Conservation (phyloP, 2,329 filamentous ascomycete genomes). For the Neonectria magnoliae region DNA sequence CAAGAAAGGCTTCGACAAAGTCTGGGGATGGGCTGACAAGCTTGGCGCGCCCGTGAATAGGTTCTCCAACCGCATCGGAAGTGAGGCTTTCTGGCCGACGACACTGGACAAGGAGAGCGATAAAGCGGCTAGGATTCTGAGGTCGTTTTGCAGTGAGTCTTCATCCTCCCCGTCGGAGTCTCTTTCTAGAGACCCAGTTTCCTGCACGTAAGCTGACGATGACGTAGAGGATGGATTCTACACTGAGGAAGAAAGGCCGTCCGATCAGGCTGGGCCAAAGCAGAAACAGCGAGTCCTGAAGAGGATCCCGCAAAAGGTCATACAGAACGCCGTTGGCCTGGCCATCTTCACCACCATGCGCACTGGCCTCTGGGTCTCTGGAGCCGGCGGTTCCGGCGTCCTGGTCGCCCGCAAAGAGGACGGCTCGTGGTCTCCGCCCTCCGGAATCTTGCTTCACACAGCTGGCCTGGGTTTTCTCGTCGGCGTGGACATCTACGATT, state of each 20-base stretch:
- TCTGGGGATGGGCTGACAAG: conserved; percentile 64
- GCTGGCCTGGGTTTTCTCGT: conserved; percentile 81
- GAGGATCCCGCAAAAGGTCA: conserved; percentile 66
- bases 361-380: conserved; percentile 72
- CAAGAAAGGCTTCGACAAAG: conserved; percentile 79
- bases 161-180: not conserved
- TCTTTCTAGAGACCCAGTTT: too few relatives aligned
- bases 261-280: conserved; percentile 47
- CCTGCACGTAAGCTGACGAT: not conserved
- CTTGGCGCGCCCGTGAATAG: conserved; percentile 79
- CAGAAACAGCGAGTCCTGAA: conserved; percentile 58
- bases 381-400: conserved; percentile 73
- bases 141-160: conserved; percentile 83
- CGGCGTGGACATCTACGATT: conserved; percentile 88
- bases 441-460: conserved; percentile 83
- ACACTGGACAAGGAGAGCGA: conserved; percentile 88
- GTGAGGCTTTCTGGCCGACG: conserved; percentile 86
- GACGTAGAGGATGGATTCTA: conserved; percentile 63
- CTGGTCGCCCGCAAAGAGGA: conserved; percentile 70
- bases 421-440: conserved; percentile 80
- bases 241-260: conserved; percentile 48
- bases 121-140: conserved; percentile 85
- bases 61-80: conserved; percentile 81
- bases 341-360: conserved; percentile 78
- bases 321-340: conserved; percentile 72